phyloP scores from a whole-genome alignment of 495 filamentous ascomycete species.

The Xylaria cubensis region DNA sequence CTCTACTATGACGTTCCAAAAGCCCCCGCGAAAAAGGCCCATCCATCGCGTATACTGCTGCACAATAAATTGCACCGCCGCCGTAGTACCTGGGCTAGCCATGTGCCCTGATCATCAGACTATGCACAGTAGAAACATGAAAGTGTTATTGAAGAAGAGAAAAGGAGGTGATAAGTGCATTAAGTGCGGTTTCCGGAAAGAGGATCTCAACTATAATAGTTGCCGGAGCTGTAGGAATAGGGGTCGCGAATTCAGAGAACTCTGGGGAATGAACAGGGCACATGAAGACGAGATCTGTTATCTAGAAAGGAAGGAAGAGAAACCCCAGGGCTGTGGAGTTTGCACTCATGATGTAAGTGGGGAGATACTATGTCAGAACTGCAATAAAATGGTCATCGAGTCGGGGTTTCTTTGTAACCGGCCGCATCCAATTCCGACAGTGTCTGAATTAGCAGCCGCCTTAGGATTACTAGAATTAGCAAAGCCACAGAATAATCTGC shows the following conservation, averaged over 20 bases:
- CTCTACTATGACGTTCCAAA: not conserved
- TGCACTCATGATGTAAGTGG: not conserved
- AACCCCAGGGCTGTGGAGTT: not conserved
- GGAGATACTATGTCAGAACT: not conserved
- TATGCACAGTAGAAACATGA: not conserved
- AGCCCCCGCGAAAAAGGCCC: not conserved
- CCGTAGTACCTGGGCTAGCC: not conserved
- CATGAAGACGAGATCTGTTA: not conserved
- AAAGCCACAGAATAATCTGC: not conserved
- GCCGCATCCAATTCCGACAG: not conserved
- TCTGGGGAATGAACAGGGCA: not conserved
- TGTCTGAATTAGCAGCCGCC: not conserved
- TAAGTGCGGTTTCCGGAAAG: not conserved
- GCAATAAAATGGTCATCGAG: not conserved
- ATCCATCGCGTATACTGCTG: not conserved
- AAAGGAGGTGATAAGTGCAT: not conserved
- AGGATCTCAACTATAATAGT: not conserved
- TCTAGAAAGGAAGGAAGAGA: not conserved
- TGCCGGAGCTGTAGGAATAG: not conserved
- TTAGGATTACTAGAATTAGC: not conserved
- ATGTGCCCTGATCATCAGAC: not conserved
- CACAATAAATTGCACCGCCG: not conserved
- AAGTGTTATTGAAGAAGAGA: not conserved
- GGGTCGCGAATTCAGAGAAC: not conserved
- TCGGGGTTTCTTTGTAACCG: not conserved